Base-by-base conservation (phyloP, 2,329 filamentous ascomycete species). In the Magnaporthiopsis rhizophila region DNA sequence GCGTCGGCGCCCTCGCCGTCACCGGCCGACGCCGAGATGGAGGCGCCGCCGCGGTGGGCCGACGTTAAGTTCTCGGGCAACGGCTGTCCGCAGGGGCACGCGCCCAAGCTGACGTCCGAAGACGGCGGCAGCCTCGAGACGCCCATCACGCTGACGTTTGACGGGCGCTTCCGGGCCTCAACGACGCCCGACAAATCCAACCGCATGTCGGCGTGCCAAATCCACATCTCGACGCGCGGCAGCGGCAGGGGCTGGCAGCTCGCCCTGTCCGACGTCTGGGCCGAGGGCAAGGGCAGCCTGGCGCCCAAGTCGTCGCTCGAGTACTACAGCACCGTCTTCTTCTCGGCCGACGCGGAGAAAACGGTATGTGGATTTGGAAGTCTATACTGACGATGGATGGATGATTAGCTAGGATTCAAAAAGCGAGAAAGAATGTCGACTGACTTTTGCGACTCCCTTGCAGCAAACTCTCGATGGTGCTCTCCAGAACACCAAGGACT, bases 171-270 rank as follows among this genome's bases (percentile, higher is more conserved):
- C 62, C 30, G 32, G 30, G 62, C 62, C n/a, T 28, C 53, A 8
- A 38, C 62, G 26, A 21, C 56, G 28, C 67, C 69, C 18, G 75
- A 65, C 62, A 69, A 66, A 58, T 67, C 68, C 36, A 70, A 66
- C 59, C 67, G 69, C 34, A 75, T 72, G 8, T 67, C 71, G 36
- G 74, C 75, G 72, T 78, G 76, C 73, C 71, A 78, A 69, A 71
- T 73, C 7, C 76, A 78, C 67, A 58, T 63, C n/a, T 38, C 34
- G 15, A 59, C 62, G 65, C 67, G 70, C 36, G 62, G 68, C 5
- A 74, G 74, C 28, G 69, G 70, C 53, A 65, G 72, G 3, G 76
- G 76, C 8, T 78, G 76, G 76, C 76, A 78, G 72, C 70, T 77
- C 57, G 73, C 74, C 56, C 67, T 78, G 63, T 68, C 69, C 53